Conservation (phyloP, 176 grass and related monocot genomes). For the Lolium perenne region DNA sequence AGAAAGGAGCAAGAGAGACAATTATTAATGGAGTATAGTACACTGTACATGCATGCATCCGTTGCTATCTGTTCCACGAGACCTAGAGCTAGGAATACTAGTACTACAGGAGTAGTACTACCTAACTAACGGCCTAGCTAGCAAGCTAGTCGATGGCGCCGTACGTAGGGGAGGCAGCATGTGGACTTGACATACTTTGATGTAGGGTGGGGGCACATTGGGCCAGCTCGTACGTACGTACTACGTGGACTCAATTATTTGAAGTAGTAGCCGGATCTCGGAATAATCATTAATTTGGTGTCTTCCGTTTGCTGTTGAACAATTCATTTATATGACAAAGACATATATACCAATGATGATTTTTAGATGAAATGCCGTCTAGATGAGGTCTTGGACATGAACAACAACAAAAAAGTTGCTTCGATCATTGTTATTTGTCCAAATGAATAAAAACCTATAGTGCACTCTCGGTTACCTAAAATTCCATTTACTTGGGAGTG, state of each 20-base stretch:
- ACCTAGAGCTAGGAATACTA: background rate
- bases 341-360: background rate
- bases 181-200: background rate
- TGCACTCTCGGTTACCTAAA: no score
- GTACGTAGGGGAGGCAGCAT: background rate
- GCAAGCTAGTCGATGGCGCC: background rate
- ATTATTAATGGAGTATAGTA: background rate
- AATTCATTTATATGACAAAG: background rate
- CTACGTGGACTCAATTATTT: background rate
- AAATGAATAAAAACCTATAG: no score
- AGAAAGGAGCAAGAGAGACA: background rate
- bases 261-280: background rate
- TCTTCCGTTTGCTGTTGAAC: background rate
- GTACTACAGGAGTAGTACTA: background rate
- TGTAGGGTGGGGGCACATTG: background rate
- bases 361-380: background rate
- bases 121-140: constrained; percentile 33
- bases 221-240: background rate
- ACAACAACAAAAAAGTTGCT: no score
- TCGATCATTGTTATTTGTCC: no score
- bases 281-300: background rate
- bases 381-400: background rate
- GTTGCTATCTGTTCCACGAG: background rate
- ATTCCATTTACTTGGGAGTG: no score
- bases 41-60: background rate